These are phyloP conservation scores for Iris macrosiphon DNA, from an alignment of 106 monocot genomes.

Conservation along the genomic window DNA sequence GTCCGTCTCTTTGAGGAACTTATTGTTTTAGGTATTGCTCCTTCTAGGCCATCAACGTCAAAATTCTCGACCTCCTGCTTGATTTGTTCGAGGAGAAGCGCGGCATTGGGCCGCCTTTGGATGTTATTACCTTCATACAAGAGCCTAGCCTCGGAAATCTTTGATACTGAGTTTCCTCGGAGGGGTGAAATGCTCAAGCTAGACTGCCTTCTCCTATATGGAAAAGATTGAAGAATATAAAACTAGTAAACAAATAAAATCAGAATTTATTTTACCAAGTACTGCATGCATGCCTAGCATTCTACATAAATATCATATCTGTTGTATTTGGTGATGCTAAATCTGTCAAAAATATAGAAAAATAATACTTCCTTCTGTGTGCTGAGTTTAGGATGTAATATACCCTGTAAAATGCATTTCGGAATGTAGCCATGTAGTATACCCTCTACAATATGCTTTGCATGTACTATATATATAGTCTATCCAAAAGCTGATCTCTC, in stretches of 20 bases:
- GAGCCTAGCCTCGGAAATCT: slow-evolving; percentile 57
- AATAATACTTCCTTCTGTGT: neutral
- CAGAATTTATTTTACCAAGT: neutral
- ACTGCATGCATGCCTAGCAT: neutral
- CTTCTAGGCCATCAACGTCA: slow-evolving; percentile 51
- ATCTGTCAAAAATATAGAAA: neutral
- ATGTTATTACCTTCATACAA: slow-evolving; percentile 75
- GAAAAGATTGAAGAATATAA: neutral
- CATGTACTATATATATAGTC: too few relatives aligned
- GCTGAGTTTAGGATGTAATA: neutral
- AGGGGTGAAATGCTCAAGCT: slow-evolving; percentile 58
- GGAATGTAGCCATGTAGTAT: too few relatives aligned
- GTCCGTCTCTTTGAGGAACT: slow-evolving; percentile 42
- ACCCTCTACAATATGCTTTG: too few relatives aligned
- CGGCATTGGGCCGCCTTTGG: slow-evolving; percentile 68
- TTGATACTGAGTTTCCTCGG: slow-evolving; percentile 49
- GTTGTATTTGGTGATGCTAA: neutral
- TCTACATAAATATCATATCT: too few relatives aligned
- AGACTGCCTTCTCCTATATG: slow-evolving; percentile 60
- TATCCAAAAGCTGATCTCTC: too few relatives aligned
- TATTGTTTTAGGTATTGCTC: slow-evolving; percentile 14
- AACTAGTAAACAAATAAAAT: neutral
- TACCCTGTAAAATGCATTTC: too few relatives aligned
- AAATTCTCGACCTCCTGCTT: slow-evolving; percentile 66
- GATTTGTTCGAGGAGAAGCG: slow-evolving; percentile 81